Conservation (phyloP, 495 filamentous ascomycete species). For the Xylaria telfairii region DNA sequence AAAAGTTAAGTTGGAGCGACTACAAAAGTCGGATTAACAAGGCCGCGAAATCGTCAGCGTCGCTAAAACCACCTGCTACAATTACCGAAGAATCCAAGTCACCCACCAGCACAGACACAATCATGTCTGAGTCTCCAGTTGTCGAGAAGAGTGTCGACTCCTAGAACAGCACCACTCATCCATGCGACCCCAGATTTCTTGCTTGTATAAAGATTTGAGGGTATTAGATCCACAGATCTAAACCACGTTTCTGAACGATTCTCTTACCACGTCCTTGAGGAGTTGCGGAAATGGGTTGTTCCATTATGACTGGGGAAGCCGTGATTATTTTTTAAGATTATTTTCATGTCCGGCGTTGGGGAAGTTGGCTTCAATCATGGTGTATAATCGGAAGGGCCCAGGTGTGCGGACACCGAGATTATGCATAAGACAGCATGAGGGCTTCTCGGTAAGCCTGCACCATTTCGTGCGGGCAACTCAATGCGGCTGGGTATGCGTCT, state of each 20-base stretch:
- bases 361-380: constrained; percentile 12
- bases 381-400: constrained; percentile 16
- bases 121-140: constrained; percentile 40
- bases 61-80: constrained; percentile 41
- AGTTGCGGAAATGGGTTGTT: constrained; percentile 18
- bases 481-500: neutral
- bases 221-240: neutral
- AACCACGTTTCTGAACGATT: neutral
- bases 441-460: constrained; percentile 8
- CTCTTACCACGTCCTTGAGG: constrained; percentile 16
- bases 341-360: constrained; percentile 23
- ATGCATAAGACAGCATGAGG: constrained; percentile 14
- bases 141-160: constrained; percentile 41
- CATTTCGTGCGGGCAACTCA: neutral
- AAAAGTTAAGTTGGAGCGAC: constrained; percentile 77
- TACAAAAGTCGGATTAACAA: constrained; percentile 64
- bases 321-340: constrained; percentile 7
- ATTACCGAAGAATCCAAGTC: constrained; percentile 51
- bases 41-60: constrained; percentile 45
- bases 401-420: neutral
- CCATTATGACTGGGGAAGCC: neutral
- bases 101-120: constrained; percentile 38
- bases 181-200: neutral
- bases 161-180: neutral
- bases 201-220: constrained; percentile 4